Conservation (phyloP, 106 monocot species). For the Alisma plantagoaquatica region DNA sequence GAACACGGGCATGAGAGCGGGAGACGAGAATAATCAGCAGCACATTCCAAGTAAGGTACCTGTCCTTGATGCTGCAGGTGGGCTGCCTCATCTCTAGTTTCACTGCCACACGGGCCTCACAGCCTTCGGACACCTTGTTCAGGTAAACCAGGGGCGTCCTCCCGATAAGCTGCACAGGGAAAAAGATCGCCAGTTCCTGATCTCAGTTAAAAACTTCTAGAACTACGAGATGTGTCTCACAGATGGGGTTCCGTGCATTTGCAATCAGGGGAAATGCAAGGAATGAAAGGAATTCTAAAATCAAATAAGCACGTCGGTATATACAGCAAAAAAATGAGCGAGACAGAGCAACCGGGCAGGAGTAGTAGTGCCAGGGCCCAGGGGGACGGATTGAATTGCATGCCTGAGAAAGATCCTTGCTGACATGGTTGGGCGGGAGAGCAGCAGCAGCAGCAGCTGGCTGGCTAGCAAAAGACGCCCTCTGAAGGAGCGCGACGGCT, state of each 20-base stretch:
- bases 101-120: conserved; percentile 53
- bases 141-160: conserved; percentile 76
- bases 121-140: conserved; percentile 80
- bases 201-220: too few species aligned
- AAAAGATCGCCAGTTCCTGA: too few species aligned
- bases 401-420: conserved; percentile 39
- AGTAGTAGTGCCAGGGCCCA: too few species aligned
- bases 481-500: too few species aligned
- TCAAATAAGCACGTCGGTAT: neutral
- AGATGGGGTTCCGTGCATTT: too few species aligned
- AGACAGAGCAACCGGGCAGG: neutral
- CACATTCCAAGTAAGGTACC: conserved; percentile 15
- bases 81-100: conserved; percentile 83
- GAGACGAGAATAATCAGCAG: neutral
- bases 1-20: neutral
- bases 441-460: too few species aligned
- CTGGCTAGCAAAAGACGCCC: too few species aligned
- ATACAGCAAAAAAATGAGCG: neutral
- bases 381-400: neutral
- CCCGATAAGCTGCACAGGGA: conserved; percentile 66
- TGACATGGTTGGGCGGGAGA: conserved; percentile 43
- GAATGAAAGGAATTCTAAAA: neutral
- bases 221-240: too few species aligned
- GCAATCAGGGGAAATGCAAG: too few species aligned
- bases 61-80: conserved; percentile 80